Evolutionary conservation across 2,329 filamentous ascomycete species (phyloP), one percentile per base, ranked within the genome.

Genomic region (Botrytis squamosa): DNA sequence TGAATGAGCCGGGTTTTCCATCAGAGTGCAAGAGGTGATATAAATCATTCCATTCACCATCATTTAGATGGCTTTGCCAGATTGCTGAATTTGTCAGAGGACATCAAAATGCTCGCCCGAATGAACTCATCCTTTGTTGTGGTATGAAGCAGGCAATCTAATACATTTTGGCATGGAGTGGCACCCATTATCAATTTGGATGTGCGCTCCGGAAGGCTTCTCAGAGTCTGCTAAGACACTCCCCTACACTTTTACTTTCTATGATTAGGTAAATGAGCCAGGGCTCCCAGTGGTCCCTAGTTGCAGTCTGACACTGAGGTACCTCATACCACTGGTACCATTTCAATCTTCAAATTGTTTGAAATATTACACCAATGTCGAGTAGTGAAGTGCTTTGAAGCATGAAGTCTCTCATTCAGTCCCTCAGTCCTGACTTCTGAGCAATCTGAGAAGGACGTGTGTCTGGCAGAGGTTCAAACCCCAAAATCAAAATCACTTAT

Each of bases 281-380:
- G n/a, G n/a, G n/a, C 14, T 57, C 14, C 12, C 7, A 18, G n/a
- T 57, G 1, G n/a, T 57, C 7, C 16, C 14, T 6, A 18, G 16
- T 57, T 57, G 14, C n/a, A 57, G n/a, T 29, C 52, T 18, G 52
- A 33, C 4, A 29, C 18, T 16, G n/a, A 16, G 52, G 6, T 8
- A 14, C n/a, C 1, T 0, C 52, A 8, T 0, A 29, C 3, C 16
- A 4, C n/a, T 29, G 6, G n/a, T 18, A 8, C n/a, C 6, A 6
- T 18, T 57, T 29, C 3, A 57, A 57, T 29, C n/a, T 33, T 57
- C 3, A 18, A 18, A 18, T 16, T 14, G 7, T 9, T n/a, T 29
- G 16, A 33, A 14, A 18, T 29, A 2, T 57, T 18, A n/a, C 3
- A 29, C 29, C 7, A 7, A 57, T 57, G 7, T 33, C 1, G 49